phyloP scores from a whole-genome alignment of 805 yeast species.

The Saturnispora serradocipensis region DNA sequence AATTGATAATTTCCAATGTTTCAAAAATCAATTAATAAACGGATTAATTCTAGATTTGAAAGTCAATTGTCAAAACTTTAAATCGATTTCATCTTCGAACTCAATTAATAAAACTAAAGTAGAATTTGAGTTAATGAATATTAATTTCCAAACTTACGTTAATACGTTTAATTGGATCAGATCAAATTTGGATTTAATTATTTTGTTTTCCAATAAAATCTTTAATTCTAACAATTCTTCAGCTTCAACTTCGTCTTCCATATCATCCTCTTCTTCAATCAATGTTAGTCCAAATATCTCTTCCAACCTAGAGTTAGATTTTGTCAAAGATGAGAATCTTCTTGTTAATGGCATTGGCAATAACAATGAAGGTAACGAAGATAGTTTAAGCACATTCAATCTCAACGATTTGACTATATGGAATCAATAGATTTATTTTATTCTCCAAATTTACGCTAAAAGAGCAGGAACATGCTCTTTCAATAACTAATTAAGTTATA shows the following conservation, averaged over 20 bases:
- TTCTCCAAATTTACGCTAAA: background rate
- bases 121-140: background rate
- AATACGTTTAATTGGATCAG: conserved; percentile 6
- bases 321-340: background rate
- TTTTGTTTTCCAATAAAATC: conserved; percentile 6
- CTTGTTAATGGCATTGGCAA: background rate
- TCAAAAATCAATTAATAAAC: conserved; percentile 3
- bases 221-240: background rate
- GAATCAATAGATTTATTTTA: background rate
- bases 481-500: background rate
- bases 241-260: background rate
- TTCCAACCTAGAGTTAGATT: background rate
- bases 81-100: background rate
- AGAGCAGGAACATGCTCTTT: background rate
- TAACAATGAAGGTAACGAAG: background rate
- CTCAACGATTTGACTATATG: background rate
- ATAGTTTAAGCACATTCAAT: background rate
- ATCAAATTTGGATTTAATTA: conserved; percentile 7
- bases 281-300: conserved; percentile 4
- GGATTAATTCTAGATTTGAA: conserved; percentile 11
- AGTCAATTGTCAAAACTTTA: conserved; percentile 1
- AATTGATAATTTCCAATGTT: conserved; percentile 5
- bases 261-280: background rate
- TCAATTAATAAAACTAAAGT: background rate
- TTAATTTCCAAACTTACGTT: conserved; percentile 1